phyloP scores from a whole-genome alignment of 192 early-diverging fungal species.

The Obelidium mucronatum region DNA sequence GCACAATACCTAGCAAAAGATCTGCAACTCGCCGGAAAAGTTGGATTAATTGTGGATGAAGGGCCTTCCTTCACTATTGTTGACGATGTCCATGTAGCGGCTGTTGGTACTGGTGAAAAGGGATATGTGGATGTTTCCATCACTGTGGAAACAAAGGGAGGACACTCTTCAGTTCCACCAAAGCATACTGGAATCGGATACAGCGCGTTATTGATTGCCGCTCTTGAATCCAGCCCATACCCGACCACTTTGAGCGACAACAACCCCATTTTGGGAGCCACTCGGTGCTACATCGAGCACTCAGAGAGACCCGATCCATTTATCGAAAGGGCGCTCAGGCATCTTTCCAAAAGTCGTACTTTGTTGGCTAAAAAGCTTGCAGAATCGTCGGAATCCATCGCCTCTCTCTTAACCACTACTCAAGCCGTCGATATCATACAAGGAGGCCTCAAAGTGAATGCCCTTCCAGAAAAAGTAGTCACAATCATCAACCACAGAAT shows the following conservation, averaged over 20 bases:
- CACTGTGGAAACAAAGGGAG: constrained; percentile 41
- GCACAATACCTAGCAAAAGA: constrained; percentile 14
- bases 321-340: neutral
- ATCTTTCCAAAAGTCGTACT: neutral
- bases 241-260: constrained; percentile 3
- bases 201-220: constrained; percentile 23
- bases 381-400: neutral
- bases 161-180: constrained; percentile 53
- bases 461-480: constrained; percentile 41
- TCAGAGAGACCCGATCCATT: constrained; percentile 14
- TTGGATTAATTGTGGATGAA: constrained; percentile 52
- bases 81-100: constrained; percentile 31
- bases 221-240: constrained; percentile 34
- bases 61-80: constrained; percentile 27
- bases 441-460: constrained; percentile 57
- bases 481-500: constrained; percentile 50
- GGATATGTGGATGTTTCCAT: constrained; percentile 44
- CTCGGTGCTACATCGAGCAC: constrained; percentile 35
- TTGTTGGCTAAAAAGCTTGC: constrained; percentile 2
- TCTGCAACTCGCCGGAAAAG: constrained; percentile 19
- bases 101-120: constrained; percentile 44
- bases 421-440: constrained; percentile 54
- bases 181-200: constrained; percentile 50
- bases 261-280: constrained; percentile 29
- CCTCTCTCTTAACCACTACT: constrained; percentile 40